phyloP scores from a whole-genome alignment of 768 basidiomycete species.

The Psilocybe tampanensis region DNA sequence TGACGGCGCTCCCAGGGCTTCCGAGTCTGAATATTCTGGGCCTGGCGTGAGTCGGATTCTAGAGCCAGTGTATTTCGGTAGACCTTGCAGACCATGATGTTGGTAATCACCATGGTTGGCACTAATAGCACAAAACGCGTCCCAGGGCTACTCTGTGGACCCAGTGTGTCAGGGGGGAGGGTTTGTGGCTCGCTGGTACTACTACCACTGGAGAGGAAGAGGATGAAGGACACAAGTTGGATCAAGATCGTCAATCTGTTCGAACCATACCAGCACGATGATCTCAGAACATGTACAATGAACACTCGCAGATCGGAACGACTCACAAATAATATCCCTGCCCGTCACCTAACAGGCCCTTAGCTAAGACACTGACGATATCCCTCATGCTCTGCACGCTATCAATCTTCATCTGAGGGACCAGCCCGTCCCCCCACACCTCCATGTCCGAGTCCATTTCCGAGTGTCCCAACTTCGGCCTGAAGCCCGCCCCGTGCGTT shows the following conservation, averaged over 20 bases:
- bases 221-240: slow-evolving; percentile 16
- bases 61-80: not conserved
- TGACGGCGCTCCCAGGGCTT: too few relatives aligned
- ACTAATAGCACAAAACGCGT: slow-evolving; percentile 2
- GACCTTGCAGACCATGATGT: slow-evolving; percentile 12
- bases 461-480: too few relatives aligned
- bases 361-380: not conserved
- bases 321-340: slow-evolving; percentile 15
- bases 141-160: not conserved
- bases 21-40: too few relatives aligned
- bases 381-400: not conserved
- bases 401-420: too few relatives aligned
- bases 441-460: too few relatives aligned
- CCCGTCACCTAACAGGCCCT: slow-evolving; percentile 10
- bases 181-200: too few relatives aligned
- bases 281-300: too few relatives aligned
- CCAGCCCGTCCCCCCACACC: slow-evolving; percentile 1
- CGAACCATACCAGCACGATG: too few relatives aligned
- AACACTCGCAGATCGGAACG: too few relatives aligned
- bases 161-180: too few relatives aligned
- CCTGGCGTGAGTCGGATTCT: too few relatives aligned
- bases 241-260: slow-evolving; percentile 9
- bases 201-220: slow-evolving; percentile 13
- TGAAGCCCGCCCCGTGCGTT: too few relatives aligned
- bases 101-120: slow-evolving; percentile 8